Base-by-base conservation (phyloP, 1,284 basidiomycete species). In the Ustilago tritici region DNA sequence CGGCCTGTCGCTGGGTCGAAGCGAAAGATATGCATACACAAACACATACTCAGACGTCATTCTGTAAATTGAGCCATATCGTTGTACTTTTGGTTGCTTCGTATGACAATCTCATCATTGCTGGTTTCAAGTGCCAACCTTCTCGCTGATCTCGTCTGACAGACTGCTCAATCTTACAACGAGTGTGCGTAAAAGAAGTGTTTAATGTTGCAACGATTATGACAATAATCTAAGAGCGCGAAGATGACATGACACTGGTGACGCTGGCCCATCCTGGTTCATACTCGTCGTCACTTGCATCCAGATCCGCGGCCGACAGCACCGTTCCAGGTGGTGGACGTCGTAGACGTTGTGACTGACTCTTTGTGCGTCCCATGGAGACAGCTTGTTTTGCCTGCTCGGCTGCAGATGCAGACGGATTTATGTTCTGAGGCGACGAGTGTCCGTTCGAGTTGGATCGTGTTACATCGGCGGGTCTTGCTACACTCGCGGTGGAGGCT, bases 281-380 rank as follows among this genome's bases (percentile, higher is more conserved):
- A 59, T 84, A 84, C 41, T 84, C 82, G 50, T 84, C 82, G 46
- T 84, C 82, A 49, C 81, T 82, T 23, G 82, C 82, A 36, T 84
- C 82, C 46, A 84, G 63, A 38, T 84, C 82, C 12, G 81, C 81
- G 2, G 81, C 75, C 6, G 70, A 79, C 17, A 84, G 68, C 55
- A 76, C 61, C 4, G 77, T 75, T 46, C 82, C 82, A 9, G 79
- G 78, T 14, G 82, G 82, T 19, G 81, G 81, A 36, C 79, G 70
- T 50, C 77, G 66, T 19, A 82, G 40, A 6, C 76, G 56, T 58
- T 78, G 76, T 14, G 76, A 78, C 57, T 79, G 79, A 38, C 73
- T 71, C 62, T 81, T 81, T 23, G 70, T 78, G 17, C 81, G 62
- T 50, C 68, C 80, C 53, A 74, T 60, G 9, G 70, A 58, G 12